A percentile compares a stretch with the other conserved stretches of the same genome.
Conservation (phyloP, 768 basidiomycete genomes). For the Mycena polygramma region DNA sequence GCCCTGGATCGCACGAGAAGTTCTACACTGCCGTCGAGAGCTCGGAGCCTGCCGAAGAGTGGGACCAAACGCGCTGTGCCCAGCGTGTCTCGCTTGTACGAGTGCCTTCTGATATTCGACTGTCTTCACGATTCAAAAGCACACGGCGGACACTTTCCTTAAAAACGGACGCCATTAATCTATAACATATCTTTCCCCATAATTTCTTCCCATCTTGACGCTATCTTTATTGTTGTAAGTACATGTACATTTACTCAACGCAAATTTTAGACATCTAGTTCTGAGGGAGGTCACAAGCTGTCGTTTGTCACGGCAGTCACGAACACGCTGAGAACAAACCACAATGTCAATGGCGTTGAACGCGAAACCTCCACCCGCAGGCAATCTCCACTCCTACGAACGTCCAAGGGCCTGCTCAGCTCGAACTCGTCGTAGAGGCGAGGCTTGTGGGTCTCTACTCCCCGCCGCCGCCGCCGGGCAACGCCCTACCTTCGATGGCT, state of each 20-base stretch:
- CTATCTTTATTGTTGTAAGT: conserved; percentile 36
- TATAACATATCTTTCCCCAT: conserved; percentile 25
- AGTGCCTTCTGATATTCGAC: conserved; percentile 68
- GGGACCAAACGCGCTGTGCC: conserved; percentile 88
- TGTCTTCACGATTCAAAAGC: conserved; percentile 48
- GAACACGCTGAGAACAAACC: no score
- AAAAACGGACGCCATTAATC: conserved; percentile 27
- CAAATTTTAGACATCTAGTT: background rate
- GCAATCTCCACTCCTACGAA: no score
- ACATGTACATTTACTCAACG: background rate
- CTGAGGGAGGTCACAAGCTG: no score
- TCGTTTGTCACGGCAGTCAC: no score
- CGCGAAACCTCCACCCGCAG: no score
- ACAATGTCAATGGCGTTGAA: no score
- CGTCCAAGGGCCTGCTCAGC: no score
- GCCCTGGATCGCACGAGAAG: conserved; percentile 54
- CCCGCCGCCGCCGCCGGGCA: no score
- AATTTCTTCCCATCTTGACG: conserved; percentile 23
- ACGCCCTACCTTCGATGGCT: no score
- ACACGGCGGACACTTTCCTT: conserved; percentile 32
- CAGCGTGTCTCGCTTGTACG: conserved; percentile 88
- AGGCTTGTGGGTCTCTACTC: no score
- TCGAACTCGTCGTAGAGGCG: no score
- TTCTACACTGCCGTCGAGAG: conserved; percentile 61
- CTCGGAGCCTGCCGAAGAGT: conserved; percentile 82